Conservation (phyloP, 1,284 basidiomycete species). For the Heterobasidion annosum region DNA sequence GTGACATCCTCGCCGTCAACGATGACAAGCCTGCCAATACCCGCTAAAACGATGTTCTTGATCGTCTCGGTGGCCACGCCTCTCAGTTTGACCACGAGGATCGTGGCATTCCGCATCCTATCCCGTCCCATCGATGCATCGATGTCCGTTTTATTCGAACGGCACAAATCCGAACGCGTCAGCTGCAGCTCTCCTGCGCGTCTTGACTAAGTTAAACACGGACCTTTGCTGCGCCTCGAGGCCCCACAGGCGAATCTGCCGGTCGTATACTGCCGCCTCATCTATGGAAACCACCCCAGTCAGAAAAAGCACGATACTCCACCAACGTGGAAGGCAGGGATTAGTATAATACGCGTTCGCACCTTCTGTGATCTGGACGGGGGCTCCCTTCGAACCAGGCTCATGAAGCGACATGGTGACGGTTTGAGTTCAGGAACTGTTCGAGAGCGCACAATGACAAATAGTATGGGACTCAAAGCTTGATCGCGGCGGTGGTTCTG, state of each 20-base stretch:
- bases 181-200: not conserved
- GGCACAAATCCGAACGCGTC: not conserved
- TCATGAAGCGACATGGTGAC: conserved; percentile 21
- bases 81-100: conserved; percentile 75
- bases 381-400: conserved; percentile 22
- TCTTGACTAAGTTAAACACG: conserved; percentile 13
- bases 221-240: conserved; percentile 94
- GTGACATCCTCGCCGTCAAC: conserved; percentile 53
- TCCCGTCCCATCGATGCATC: conserved; percentile 4
- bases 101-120: conserved; percentile 91
- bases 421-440: not conserved
- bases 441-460: not conserved
- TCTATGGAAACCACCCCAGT: conserved; percentile 29
- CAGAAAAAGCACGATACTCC: not conserved
- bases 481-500: not conserved
- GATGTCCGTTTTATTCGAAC: not conserved
- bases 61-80: conserved; percentile 93
- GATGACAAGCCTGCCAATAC: conserved; percentile 66
- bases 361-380: conserved; percentile 37
- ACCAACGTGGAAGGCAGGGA: not conserved
- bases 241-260: conserved; percentile 97
- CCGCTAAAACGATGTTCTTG: conserved; percentile 86
- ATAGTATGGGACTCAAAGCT: not conserved
- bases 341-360: conserved; percentile 3
- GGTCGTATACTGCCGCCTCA: conserved; percentile 87